Base-by-base conservation (phyloP, 805 yeast genomes). In the Pichia phayaonensis region DNA sequence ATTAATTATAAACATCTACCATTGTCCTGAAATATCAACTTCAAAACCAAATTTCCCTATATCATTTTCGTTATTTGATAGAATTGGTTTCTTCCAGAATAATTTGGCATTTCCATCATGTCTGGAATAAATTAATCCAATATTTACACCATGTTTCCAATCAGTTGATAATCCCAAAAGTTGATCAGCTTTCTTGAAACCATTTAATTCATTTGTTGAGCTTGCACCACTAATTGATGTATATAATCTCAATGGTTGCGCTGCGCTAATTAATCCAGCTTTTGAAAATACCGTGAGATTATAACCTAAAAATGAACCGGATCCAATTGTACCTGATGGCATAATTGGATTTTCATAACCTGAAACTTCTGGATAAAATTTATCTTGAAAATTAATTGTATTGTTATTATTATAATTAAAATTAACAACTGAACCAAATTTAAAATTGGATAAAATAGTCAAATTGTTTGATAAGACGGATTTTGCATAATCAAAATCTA, bases 301-400 rank as follows among this genome's bases (percentile, higher is more conserved):
- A 26, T 52, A 55, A 22, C 51, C 40, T 23, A 42, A 49, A 40
- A 47, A 55, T 8, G 60, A 52, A 11, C 51, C 44, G 1, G 53
- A 49, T 21, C 60, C 60, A 8, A 54, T 38, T 2, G 54, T 43
- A 10, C 22, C 31, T 16, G 40, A 40, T 24, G 56, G 52, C 22
- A 60, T 61, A 39, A 60, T 29, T 12, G 63, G 60, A n/a, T 31
- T 44, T 45, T 31, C 10, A 24, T 40, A 51, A 3, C 66, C 67
- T 16, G 63, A 52, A 22, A 63, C 55, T 18, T 52, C 95, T 43
- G 86, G 72, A 60, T 83, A 87, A 63, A 90, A 92, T 56, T 86
- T 76, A 65, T 92, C 99, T 61, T 83, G 76, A 29, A 83, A 61
- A 59, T 86, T 90, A 1, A 86, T 67, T 7, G 65, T 59, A 18